Conservation (phyloP, 345 rosid genomes). For the Eucalyptus fibrosa region DNA sequence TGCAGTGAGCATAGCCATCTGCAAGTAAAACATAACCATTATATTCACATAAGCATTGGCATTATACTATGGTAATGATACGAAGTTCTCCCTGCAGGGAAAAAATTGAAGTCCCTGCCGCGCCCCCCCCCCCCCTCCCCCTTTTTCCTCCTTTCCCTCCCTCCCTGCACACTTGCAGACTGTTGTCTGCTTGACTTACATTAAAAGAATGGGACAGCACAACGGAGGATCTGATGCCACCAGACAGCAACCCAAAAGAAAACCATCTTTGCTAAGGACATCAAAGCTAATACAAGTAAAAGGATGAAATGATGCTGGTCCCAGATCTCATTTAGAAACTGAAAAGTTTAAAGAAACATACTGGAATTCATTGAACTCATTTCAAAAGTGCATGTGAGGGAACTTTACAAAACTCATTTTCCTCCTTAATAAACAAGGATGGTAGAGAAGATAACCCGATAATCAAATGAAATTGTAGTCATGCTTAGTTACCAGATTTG, state of each 20-base stretch:
- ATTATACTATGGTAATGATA: not conserved
- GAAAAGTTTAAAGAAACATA: not conserved
- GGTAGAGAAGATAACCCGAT: not conserved
- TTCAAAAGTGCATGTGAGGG: not conserved
- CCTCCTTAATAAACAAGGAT: not conserved
- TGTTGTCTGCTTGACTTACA: not conserved
- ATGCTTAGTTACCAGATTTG: slow-evolving; percentile 48
- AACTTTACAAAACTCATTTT: not conserved
- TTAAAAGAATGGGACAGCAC: not conserved
- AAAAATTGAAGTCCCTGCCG: not conserved
- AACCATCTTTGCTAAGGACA: not conserved
- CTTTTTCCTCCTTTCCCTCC: not conserved
- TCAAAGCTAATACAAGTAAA: not conserved
- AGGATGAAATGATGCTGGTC: not conserved
- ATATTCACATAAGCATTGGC: not conserved
- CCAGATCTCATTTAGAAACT: not conserved
- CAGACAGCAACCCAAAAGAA: not conserved
- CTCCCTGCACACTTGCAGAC: not conserved
- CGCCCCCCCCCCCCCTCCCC: rapidly evolving
- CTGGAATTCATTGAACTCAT: not conserved
- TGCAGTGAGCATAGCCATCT: slow-evolving; percentile 93
- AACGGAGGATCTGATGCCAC: not conserved
- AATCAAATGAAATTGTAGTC: not conserved
- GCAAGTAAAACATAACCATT: slow-evolving; percentile 2
- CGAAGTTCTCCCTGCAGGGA: not conserved